Conservation (phyloP, 768 basidiomycete genomes). For the Suillus tomentosus region DNA sequence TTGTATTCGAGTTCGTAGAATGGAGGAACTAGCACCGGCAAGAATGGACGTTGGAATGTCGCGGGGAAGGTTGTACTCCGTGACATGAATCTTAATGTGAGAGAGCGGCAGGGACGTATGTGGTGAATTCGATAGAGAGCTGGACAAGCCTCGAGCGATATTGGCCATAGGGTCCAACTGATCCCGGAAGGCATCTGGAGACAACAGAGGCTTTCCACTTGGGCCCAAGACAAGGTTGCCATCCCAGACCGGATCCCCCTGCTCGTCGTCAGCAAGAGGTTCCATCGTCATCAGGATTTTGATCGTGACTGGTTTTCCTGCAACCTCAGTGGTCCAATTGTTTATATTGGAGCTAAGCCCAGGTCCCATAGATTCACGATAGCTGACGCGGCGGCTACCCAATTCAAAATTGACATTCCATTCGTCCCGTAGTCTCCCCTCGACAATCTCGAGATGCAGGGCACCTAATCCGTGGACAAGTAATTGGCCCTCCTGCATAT, state of each 20-base stretch:
- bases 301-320: conserved; percentile 55
- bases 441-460: conserved; percentile 87
- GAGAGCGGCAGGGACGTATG: conserved; percentile 75
- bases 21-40: conserved; percentile 62
- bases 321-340: conserved; percentile 63
- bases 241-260: conserved; percentile 71
- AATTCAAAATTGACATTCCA: conserved; percentile 80
- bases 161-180: conserved; percentile 48
- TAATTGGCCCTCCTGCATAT: conserved; percentile 80
- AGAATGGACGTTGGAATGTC: conserved; percentile 53
- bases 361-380: conserved; percentile 61
- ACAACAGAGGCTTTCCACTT: conserved; percentile 50
- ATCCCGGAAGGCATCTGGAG: conserved; percentile 50
- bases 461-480: conserved; percentile 84
- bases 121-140: conserved; percentile 74
- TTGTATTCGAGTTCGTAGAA: conserved; percentile 62
- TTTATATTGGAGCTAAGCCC: conserved; percentile 34
- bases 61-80: conserved; percentile 42
- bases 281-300: conserved; percentile 57
- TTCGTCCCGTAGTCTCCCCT: conserved; percentile 77
- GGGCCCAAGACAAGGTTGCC: conserved; percentile 71
- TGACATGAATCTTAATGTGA: conserved; percentile 59
- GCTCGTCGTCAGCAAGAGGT: conserved; percentile 53
- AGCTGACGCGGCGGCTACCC: conserved; percentile 76
- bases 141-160: conserved; percentile 70